Percentiles rank a stretch among this genome's conserved stretches.
Conservation (phyloP, 1,284 basidiomycete species). For the Melampsora larici-populina region DNA sequence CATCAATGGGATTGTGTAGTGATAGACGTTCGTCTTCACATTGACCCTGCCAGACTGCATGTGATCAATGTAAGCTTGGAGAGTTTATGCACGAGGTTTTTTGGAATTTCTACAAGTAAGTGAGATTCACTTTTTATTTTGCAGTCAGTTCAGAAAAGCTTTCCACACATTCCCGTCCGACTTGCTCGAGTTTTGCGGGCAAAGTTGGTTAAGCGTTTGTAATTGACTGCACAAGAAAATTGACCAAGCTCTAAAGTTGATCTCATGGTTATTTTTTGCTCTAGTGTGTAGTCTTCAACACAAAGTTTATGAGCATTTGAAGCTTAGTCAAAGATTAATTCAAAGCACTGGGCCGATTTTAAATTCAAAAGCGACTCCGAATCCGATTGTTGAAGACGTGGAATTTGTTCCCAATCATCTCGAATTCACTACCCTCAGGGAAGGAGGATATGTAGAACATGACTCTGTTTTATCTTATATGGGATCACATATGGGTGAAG, state of each 20-base stretch:
- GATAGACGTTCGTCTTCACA: background rate
- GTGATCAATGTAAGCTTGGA: slow-evolving; percentile 14
- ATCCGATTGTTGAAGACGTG: too few relatives aligned
- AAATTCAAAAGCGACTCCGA: background rate
- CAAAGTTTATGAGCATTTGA: slow-evolving; percentile 37
- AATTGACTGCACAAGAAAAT: too few relatives aligned
- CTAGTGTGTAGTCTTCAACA: slow-evolving; percentile 41
- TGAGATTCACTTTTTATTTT: background rate
- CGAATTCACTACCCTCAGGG: too few relatives aligned
- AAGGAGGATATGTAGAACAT: too few relatives aligned
- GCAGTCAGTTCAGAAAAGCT: background rate
- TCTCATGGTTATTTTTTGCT: background rate
- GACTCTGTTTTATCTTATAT: too few relatives aligned
- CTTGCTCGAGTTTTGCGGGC: too few relatives aligned
- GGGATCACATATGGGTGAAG: too few relatives aligned
- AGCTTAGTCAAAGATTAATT: background rate
- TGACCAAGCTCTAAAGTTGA: too few relatives aligned
- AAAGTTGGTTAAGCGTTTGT: too few relatives aligned
- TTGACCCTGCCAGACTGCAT: slow-evolving; percentile 26
- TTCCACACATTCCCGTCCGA: background rate
- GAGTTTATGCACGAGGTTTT: slow-evolving; percentile 17
- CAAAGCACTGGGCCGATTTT: background rate
- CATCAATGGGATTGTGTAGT: slow-evolving; percentile 6
- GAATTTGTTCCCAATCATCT: too few relatives aligned
- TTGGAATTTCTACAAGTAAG: slow-evolving; percentile 37